These are phyloP conservation scores for Berkeleyomyces rouxiae DNA, from an alignment of 2,329 filamentous ascomycete species.

Conservation along the genomic window DNA sequence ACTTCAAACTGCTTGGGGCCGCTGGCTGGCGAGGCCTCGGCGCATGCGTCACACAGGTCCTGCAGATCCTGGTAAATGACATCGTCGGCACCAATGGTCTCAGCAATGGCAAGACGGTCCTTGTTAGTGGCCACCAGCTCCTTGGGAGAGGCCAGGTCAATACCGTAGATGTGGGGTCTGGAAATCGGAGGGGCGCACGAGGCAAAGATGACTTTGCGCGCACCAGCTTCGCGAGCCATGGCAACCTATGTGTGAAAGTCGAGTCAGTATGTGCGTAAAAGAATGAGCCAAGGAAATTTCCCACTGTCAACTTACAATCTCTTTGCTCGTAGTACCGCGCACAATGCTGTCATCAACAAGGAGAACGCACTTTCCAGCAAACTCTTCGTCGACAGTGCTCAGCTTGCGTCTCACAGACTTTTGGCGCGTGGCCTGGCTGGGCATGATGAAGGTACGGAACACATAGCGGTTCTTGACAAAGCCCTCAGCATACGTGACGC, in stretches of 20 bases:
- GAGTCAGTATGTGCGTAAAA: neutral
- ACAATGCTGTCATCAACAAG: constrained; percentile 86
- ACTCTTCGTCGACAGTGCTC: constrained; percentile 72
- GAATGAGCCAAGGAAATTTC: neutral
- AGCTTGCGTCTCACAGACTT: constrained; percentile 84
- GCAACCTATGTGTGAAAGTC: constrained; percentile 17
- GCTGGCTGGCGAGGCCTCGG: constrained; percentile 42
- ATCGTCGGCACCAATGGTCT: constrained; percentile 27
- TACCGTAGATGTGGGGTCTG: constrained; percentile 58
- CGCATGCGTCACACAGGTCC: constrained; percentile 66
- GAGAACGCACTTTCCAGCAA: constrained; percentile 61
- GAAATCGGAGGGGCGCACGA: constrained; percentile 70
- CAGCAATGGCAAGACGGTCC: constrained; percentile 26
- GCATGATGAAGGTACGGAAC: constrained; percentile 62
- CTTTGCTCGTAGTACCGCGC: constrained; percentile 61
- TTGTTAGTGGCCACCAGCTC: constrained; percentile 28
- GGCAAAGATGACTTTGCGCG: constrained; percentile 66
- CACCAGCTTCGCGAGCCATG: constrained; percentile 75
- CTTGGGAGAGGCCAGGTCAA: constrained; percentile 28
- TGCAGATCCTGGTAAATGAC: constrained; percentile 47
- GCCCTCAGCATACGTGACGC: constrained; percentile 62
- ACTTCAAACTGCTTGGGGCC: constrained; percentile 59
- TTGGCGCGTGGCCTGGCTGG: constrained; percentile 62
- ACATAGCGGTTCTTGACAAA: constrained; percentile 87
- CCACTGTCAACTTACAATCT: constrained; percentile 16